A percentile compares a stretch with the other conserved stretches of the same genome.
These are phyloP conservation scores for Grigorovia humatica DNA, from an alignment of 805 yeast genomes.

Conservation along the genomic window DNA sequence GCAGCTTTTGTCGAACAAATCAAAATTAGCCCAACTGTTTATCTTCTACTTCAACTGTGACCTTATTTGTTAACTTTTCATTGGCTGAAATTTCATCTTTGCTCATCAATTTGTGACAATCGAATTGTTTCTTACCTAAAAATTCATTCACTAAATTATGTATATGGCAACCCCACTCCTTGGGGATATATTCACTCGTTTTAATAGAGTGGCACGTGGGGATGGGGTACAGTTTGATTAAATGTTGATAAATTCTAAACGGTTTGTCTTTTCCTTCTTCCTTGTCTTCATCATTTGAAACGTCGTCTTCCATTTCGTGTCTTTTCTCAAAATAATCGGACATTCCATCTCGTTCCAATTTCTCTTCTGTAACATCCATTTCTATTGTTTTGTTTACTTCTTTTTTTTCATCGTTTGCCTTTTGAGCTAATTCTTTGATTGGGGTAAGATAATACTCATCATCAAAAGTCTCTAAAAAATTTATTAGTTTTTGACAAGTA, in stretches of 20 bases:
- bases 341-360: background rate
- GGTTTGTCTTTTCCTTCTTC: conserved; percentile 46
- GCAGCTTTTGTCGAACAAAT: no score
- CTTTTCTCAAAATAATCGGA: background rate
- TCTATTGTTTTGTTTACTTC: background rate
- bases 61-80: conserved; percentile 33
- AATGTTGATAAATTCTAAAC: conserved; percentile 36
- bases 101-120: conserved; percentile 59
- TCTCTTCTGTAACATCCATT: background rate
- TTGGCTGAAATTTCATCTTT: conserved; percentile 51
- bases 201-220: conserved; percentile 62
- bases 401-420: background rate
- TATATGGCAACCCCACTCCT: conserved; percentile 89
- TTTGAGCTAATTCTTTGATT: background rate
- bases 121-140: conserved; percentile 73
- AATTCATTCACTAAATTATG: conserved; percentile 88
- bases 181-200: conserved; percentile 64
- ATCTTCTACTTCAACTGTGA: conserved; percentile 10
- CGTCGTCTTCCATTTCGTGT: background rate
- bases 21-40: conserved; percentile 11
- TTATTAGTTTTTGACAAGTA: background rate
- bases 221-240: conserved; percentile 34
- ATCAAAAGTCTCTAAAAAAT: background rate
- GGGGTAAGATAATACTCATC: background rate
- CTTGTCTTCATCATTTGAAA: background rate